Evolutionary conservation across 192 early-diverging fungal species (phyloP), one percentile per base, ranked within the genome.

Genomic region (Podila epigama): DNA sequence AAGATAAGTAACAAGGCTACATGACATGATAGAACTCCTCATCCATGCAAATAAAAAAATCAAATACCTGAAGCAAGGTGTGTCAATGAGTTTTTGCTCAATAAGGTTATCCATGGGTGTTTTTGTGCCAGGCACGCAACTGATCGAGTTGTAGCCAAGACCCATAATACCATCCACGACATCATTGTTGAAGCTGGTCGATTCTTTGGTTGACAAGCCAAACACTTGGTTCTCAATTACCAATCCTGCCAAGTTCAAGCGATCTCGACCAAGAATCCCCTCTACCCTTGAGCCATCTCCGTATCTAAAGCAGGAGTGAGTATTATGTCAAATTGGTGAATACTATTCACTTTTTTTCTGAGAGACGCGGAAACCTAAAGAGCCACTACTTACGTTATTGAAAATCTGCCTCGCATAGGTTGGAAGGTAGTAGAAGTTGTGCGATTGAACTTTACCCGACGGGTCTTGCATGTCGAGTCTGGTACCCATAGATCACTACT

Each of bases 401-500:
- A 36, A 28, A 77, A 77, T 36, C 60, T 77, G 53, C 73, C 73
- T 28, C 60, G 63, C 36, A 68, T 22, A 11, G 73, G 59, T 20
- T 77, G 60, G 40, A 68, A 77, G 3, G 66, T 37, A 2, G 41
- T 55, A 10, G 78, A 62, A 15, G 68, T 60, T 12, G 81, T 70
- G 18, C 57, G 57, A 20, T 66, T 59, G 33, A 81, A 83, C 4
- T 52, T 59, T 6, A 41, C 66, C 31, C 68, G 60, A 32, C 51
- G 35, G 6, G 42, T 66, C 29, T 39, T 55, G 37, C 83, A 87
- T 0, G 59, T 42, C 7, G 58, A 53, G 34, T 75, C 68, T 12
- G 85, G 75, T 16, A 87, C 50, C 90, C 92, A 93, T 40, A 93
- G 68, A 75, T 91, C 89, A 28, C 86, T 81, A n/a, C 89, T 90